phyloP scores from a whole-genome alignment of 1,139 yeast species.

The Pichia sp. region DNA sequence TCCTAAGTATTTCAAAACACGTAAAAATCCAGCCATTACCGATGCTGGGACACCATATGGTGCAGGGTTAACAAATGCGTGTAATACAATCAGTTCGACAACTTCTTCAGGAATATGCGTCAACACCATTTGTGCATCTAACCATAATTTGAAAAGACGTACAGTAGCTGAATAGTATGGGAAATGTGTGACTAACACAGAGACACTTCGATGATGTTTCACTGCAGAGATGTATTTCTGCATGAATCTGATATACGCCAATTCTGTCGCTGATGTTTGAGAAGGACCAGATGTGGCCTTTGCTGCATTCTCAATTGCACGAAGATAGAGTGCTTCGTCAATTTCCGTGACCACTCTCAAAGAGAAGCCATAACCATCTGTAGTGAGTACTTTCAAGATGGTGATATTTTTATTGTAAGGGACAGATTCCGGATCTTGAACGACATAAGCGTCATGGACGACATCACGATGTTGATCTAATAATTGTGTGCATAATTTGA shows the following conservation, averaged over 20 bases:
- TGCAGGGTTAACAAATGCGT: conserved; percentile 80
- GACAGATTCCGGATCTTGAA: conserved; percentile 52
- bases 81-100: conserved; percentile 73
- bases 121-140: conserved; percentile 61
- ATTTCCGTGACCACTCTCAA: conserved; percentile 71
- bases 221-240: conserved; percentile 61
- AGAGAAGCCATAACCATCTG: conserved; percentile 82
- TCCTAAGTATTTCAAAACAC: conserved; percentile 63
- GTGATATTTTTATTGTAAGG: conserved; percentile 54
- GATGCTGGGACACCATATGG: conserved; percentile 79
- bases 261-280: conserved; percentile 53
- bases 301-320: conserved; percentile 55
- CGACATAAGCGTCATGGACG: conserved; percentile 48
- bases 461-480: conserved; percentile 34
- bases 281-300: conserved; percentile 33
- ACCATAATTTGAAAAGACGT: conserved; percentile 82
- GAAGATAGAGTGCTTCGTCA: conserved; percentile 65
- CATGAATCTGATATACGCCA: conserved; percentile 56
- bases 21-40: conserved; percentile 71
- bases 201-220: conserved; percentile 77
- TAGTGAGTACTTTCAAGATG: conserved; percentile 61
- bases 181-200: conserved; percentile 63
- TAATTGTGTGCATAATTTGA: conserved; percentile 56
- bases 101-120: conserved; percentile 70
- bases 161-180: conserved; percentile 75